phyloP scores from a whole-genome alignment of 73 alveolate genomes.

The Strombidium stylifer region DNA sequence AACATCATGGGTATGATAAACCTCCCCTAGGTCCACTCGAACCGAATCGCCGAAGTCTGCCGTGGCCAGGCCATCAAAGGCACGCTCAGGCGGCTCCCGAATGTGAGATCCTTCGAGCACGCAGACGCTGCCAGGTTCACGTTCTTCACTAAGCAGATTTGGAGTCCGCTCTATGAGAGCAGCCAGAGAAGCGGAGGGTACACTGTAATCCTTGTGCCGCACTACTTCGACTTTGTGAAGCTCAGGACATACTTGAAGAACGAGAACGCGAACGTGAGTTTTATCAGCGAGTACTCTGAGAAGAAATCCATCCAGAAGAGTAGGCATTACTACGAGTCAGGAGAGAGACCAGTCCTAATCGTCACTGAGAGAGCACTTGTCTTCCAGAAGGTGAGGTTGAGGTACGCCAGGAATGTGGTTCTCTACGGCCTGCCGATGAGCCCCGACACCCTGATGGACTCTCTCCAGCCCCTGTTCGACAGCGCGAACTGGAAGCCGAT shows the following conservation, averaged over 20 bases:
- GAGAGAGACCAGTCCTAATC: conserved; percentile 70
- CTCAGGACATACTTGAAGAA: conserved; percentile 75
- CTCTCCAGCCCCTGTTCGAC: not conserved
- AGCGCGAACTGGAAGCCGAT: not conserved
- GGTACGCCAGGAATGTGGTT: conserved; percentile 75
- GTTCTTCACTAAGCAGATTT: conserved; percentile 80
- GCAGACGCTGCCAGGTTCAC: conserved; percentile 72
- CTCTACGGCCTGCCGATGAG: conserved; percentile 82
- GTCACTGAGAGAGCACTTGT: conserved; percentile 88
- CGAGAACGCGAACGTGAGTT: conserved; percentile 67
- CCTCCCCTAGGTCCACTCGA: conserved; percentile 53
- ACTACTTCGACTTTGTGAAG: conserved; percentile 80
- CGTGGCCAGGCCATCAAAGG: conserved; percentile 36
- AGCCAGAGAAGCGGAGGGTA: conserved; percentile 69
- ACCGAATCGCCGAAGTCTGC: conserved; percentile 52
- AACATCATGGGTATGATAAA: conserved; percentile 63
- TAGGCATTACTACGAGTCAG: conserved; percentile 73
- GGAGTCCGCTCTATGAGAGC: conserved; percentile 75
- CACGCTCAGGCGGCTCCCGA: conserved; percentile 66
- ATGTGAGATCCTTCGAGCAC: conserved; percentile 64
- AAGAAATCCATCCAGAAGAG: conserved; percentile 75
- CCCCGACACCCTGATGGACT: conserved; percentile 73
- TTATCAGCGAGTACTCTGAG: conserved; percentile 82
- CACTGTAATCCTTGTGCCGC: conserved; percentile 69
- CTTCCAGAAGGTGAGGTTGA: conserved; percentile 70